A percentile compares a stretch with the other conserved stretches of the same genome.
phyloP scores from a whole-genome alignment of 2,329 filamentous ascomycete genomes.

The Colletotrichum godetiae region DNA sequence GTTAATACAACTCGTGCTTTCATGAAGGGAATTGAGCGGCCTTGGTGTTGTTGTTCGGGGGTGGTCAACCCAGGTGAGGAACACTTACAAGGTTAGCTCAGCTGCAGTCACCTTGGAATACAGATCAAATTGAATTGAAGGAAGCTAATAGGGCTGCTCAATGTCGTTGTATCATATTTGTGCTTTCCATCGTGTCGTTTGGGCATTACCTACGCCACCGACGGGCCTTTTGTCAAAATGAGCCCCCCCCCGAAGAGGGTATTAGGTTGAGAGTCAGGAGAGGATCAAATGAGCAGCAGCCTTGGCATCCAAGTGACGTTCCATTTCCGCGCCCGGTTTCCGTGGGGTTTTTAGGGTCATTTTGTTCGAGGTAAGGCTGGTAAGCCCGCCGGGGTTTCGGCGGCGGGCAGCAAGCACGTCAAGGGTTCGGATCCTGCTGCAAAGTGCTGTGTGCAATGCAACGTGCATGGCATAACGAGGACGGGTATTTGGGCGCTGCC shows the following conservation, averaged over 20 bases:
- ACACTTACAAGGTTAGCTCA: too few relatives aligned
- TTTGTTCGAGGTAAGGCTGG: background rate
- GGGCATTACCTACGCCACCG: background rate
- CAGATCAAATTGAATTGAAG: too few relatives aligned
- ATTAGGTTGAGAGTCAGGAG: background rate
- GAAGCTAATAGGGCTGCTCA: too few relatives aligned
- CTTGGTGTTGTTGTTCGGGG: too few relatives aligned
- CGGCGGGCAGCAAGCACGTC: background rate
- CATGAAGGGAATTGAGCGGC: too few relatives aligned
- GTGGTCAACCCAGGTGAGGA: too few relatives aligned
- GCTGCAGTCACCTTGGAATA: too few relatives aligned
- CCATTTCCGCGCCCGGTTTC: background rate
- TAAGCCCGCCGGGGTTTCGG: background rate
- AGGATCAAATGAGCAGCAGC: background rate
- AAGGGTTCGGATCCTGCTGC: background rate
- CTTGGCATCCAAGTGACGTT: background rate
- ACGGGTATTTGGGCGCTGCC: background rate
- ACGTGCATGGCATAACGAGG: background rate
- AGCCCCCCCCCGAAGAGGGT: background rate
- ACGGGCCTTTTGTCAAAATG: background rate
- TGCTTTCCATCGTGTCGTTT: background rate
- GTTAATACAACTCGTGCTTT: too few relatives aligned
- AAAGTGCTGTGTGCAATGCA: background rate
- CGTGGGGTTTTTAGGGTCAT: background rate
- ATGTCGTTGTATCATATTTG: too few relatives aligned